A percentile compares a stretch with the other conserved stretches of the same genome.
Evolutionary conservation across 805 yeast species (phyloP).

Genomic region (Zygotorulaspora sp.): DNA sequence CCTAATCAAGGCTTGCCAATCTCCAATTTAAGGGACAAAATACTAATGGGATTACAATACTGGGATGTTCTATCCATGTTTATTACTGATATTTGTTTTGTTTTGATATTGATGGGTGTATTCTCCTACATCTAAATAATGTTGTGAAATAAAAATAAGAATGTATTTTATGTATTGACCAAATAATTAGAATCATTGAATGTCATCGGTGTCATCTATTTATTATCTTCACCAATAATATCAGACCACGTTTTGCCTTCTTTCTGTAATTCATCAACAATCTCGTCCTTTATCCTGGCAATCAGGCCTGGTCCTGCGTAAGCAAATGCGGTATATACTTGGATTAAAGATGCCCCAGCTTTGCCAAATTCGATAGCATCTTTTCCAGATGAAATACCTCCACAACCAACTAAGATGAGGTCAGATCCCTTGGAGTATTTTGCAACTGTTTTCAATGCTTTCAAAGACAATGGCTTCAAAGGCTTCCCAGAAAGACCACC

Average conservation of each 20-base stretch:
- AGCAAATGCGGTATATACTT: conserved; percentile 85
- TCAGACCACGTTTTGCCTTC: conserved; percentile 84
- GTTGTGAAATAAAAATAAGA: neutral
- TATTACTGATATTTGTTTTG: conserved; percentile 33
- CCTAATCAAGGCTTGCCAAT: conserved; percentile 36
- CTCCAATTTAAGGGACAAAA: conserved; percentile 26
- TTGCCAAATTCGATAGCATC: conserved; percentile 89
- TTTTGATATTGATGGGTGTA: conserved; percentile 30
- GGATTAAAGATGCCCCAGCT: conserved; percentile 90
- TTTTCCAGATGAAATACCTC: conserved; percentile 82
- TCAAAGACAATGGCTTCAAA: conserved; percentile 69
- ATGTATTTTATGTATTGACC: conserved; percentile 2
- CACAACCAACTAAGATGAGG: conserved; percentile 84
- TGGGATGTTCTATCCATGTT: conserved; percentile 35
- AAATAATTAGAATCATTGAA: conserved; percentile 1
- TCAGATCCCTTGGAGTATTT: conserved; percentile 70
- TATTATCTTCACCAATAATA: conserved; percentile 61
- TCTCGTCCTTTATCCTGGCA: conserved; percentile 53
- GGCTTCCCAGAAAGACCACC: conserved; percentile 97
- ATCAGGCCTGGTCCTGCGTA: conserved; percentile 89
- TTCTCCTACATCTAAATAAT: conserved; percentile 19
- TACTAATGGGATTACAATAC: conserved; percentile 26
- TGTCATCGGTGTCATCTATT: conserved; percentile 18
- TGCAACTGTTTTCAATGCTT: conserved; percentile 66
- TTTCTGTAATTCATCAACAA: conserved; percentile 53